phyloP scores from a whole-genome alignment of 495 filamentous ascomycete genomes.

The Cudoniella acicularis region DNA sequence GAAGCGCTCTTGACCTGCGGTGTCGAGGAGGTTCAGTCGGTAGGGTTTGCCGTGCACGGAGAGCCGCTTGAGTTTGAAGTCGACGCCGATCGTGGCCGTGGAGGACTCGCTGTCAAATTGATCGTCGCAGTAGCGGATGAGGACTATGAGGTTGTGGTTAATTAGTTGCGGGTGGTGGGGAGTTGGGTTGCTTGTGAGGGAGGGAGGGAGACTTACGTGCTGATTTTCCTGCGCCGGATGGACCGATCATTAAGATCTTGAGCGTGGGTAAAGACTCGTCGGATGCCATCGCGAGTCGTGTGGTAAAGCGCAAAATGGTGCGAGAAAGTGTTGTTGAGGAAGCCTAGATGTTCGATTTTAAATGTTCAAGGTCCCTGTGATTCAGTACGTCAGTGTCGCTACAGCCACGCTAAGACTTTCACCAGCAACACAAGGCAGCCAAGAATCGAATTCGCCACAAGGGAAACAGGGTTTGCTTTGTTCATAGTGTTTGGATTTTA shows the following conservation, averaged over 20 bases:
- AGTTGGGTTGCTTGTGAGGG: background rate
- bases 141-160: slow-evolving; percentile 15
- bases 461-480: background rate
- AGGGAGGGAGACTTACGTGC: slow-evolving; percentile 38
- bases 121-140: slow-evolving; percentile 54
- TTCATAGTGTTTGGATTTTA: slow-evolving; percentile 25
- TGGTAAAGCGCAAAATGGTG: background rate
- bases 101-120: slow-evolving; percentile 55
- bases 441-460: background rate
- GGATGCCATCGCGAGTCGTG: slow-evolving; percentile 33
- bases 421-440: background rate
- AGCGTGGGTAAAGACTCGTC: slow-evolving; percentile 47
- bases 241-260: slow-evolving; percentile 51
- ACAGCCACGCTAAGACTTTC: slow-evolving; percentile 8
- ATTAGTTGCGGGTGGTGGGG: background rate
- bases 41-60: slow-evolving; percentile 52
- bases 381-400: slow-evolving; percentile 22
- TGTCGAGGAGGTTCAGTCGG: slow-evolving; percentile 55
- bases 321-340: background rate
- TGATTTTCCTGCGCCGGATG: slow-evolving; percentile 51
- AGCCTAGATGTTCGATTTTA: background rate
- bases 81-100: slow-evolving; percentile 57
- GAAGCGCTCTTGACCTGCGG: slow-evolving; percentile 55
- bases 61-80: slow-evolving; percentile 47
- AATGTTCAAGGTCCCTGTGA: background rate